Evolutionary conservation across 129 eudicot genomes (phyloP), one percentile per base, ranked within the genome.

Genomic region (Cynara cardunculus): DNA sequence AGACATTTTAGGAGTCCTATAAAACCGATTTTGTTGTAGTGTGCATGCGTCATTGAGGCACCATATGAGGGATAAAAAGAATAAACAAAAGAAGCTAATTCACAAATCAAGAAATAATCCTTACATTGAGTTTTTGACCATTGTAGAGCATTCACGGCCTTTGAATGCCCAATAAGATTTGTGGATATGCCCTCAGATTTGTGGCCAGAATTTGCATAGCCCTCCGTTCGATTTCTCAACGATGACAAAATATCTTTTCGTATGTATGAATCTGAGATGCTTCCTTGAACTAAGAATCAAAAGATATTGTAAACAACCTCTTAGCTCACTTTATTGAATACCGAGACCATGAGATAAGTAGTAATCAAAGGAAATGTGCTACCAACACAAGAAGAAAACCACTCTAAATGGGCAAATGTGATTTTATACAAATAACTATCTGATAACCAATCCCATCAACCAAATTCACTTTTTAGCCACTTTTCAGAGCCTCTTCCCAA

Each of bases 71-170:
- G n/a, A 27, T 61, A 62, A 24, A n/a, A 22, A 5, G 1, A 61
- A 35, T 7, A 59, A 37, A 78, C 69, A 26, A 56, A 5, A 25
- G 27, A 28, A 37, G 9, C 8, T 22, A 56, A 56, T 56, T 18
- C 22, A 21, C 56, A 62, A 61, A 62, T 70, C 8, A 56, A 59
- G 56, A 62, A 7, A 8, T 30, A 83, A 19, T 16, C 84, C 96
- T 92, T 74, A 95, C 99, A 81, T 80, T 95, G 97, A 84, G 81
- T 86, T 77, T 19, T 80, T 49, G 97, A 95, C 99, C 99, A 95
- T 25, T 89, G 89, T 59, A 95, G 82, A 53, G 91, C 86, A 78
- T 88, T 92, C 62, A 92, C 99, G 24, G 97, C 80, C 73, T 89
- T 92, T 13, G 80, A 37, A 81, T 95, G 95, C 73, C 97, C 90